Evolutionary conservation across 2,329 filamentous ascomycete species (phyloP).

Genomic region (Colletotrichum somersetense): DNA sequence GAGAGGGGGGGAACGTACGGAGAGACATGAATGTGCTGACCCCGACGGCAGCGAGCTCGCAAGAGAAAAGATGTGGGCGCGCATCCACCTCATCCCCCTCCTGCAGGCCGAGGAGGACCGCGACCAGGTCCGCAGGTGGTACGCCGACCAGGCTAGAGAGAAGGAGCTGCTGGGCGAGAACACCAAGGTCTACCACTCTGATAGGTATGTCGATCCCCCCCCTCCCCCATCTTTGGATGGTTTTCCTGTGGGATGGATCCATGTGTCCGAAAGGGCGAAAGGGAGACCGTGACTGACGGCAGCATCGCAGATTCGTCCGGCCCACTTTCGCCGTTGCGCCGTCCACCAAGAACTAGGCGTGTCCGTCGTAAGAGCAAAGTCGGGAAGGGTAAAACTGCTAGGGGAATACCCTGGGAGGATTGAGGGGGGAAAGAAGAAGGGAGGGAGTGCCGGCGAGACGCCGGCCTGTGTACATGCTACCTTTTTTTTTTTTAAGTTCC

Average conservation of each 20-base stretch:
- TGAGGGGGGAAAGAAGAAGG: too few species aligned
- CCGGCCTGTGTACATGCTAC: constrained; percentile 27
- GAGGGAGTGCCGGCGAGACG: constrained; percentile 6
- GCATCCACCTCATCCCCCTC: constrained; percentile 93
- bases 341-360: constrained; percentile 65
- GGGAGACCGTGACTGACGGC: neutral
- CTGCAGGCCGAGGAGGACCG: constrained; percentile 97
- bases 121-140: constrained; percentile 88
- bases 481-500: neutral
- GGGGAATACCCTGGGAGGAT: neutral
- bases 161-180: constrained; percentile 89
- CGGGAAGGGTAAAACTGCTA: too few species aligned
- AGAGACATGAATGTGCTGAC: neutral
- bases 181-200: constrained; percentile 87
- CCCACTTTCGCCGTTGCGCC: constrained; percentile 84
- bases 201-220: constrained; percentile 72
- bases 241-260: neutral
- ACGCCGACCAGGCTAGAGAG: constrained; percentile 90
- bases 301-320: constrained; percentile 75
- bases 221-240: neutral
- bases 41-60: constrained; percentile 79
- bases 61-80: constrained; percentile 98
- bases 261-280: neutral
- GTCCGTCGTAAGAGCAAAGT: too few species aligned
- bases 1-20: neutral